Evolutionary conservation across 805 yeast genomes (phyloP).

Genomic region (Barnettozyma salicaria): DNA sequence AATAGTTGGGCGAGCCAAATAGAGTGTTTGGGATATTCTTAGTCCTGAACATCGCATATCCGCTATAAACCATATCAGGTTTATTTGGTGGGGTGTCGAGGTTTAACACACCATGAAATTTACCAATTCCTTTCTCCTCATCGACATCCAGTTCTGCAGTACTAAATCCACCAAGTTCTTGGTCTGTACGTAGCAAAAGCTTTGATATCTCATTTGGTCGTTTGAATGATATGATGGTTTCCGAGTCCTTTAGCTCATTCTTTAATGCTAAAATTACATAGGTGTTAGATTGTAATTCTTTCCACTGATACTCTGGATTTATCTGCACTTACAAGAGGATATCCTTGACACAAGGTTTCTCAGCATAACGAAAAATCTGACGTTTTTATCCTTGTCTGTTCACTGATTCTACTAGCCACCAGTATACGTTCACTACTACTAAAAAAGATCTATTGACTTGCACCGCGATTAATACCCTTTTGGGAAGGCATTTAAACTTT

Average conservation of each 20-base stretch:
- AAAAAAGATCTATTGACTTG: neutral
- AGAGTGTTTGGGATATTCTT: conserved; percentile 48
- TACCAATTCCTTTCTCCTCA: conserved; percentile 40
- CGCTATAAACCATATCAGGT: conserved; percentile 58
- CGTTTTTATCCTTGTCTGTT: too few relatives aligned
- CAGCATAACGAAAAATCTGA: too few relatives aligned
- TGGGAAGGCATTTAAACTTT: too few relatives aligned
- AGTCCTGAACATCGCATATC: conserved; percentile 82
- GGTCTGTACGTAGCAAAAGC: conserved; percentile 60
- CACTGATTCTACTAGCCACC: too few relatives aligned
- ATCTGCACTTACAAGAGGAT: conserved; percentile 2
- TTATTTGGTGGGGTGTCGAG: conserved; percentile 61
- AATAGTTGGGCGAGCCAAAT: conserved; percentile 40
- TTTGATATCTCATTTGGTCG: conserved; percentile 42
- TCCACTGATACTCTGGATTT: too few relatives aligned
- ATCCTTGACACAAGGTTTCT: conserved; percentile 2
- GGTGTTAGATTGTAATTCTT: too few relatives aligned
- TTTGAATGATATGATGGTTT: conserved; percentile 53
- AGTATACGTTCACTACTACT: neutral
- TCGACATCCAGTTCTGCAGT: conserved; percentile 48
- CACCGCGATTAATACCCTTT: too few relatives aligned
- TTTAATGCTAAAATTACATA: conserved; percentile 4
- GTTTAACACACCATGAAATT: conserved; percentile 64
- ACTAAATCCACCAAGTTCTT: conserved; percentile 74
- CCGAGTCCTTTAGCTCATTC: conserved; percentile 19